Evolutionary conservation across 2,329 filamentous ascomycete species (phyloP).

Genomic region (Coniochaeta prunicola): DNA sequence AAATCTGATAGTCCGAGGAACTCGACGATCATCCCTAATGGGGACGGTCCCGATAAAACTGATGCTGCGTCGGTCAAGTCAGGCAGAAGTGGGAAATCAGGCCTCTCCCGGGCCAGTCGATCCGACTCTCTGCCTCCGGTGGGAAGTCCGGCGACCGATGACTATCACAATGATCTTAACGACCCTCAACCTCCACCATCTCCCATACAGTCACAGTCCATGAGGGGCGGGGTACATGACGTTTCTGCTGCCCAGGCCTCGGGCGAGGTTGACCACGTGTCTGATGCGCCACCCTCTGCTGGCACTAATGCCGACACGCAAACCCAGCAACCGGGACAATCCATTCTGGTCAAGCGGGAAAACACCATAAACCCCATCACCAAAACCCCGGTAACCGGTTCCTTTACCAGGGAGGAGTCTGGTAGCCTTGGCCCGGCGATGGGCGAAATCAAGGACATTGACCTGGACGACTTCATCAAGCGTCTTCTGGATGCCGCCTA

Average conservation of each 20-base stretch:
- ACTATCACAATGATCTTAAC: constrained; percentile 35
- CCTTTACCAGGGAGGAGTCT: not conserved
- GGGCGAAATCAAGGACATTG: constrained; percentile 83
- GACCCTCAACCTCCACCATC: constrained; percentile 68
- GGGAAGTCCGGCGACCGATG: constrained; percentile 30
- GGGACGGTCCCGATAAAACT: constrained; percentile 56
- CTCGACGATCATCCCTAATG: constrained; percentile 60
- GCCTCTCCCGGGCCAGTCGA: constrained; percentile 36
- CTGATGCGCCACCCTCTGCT: constrained; percentile 76
- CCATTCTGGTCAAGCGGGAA: constrained; percentile 80
- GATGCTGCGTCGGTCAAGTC: constrained; percentile 73
- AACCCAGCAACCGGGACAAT: constrained; percentile 69
- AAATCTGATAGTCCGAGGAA: constrained; percentile 75
- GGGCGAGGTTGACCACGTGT: constrained; percentile 91
- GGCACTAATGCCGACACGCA: constrained; percentile 49
- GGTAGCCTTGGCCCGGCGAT: constrained; percentile 57
- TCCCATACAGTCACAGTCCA: constrained; percentile 69
- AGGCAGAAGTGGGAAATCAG: constrained; percentile 51
- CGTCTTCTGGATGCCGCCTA: constrained; percentile 91
- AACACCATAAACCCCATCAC: constrained; percentile 59
- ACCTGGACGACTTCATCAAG: constrained; percentile 96
- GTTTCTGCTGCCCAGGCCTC: constrained; percentile 74
- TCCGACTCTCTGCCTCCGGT: constrained; percentile 33
- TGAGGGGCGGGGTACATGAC: constrained; percentile 68
- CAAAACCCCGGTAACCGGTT: constrained; percentile 25